Conservation (phyloP, 2,329 filamentous ascomycete species). For the Diaporthe vexans region DNA sequence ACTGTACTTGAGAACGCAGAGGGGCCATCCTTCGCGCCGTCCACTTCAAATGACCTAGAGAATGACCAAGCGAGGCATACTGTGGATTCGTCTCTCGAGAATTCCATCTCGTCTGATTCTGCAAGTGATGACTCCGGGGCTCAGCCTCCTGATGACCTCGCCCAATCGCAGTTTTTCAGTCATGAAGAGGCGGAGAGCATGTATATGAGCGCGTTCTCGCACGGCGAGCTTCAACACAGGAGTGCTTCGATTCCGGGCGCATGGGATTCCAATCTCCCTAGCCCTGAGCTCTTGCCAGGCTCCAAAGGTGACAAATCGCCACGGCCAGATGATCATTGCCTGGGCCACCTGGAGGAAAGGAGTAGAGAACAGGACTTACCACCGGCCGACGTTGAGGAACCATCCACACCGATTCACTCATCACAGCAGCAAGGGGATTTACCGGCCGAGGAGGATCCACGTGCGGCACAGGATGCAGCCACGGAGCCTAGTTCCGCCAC, state of each 20-base stretch:
- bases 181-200: constrained; percentile 88
- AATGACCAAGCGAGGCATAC: background rate
- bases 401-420: background rate
- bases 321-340: background rate
- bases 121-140: constrained; percentile 49
- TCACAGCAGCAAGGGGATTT: background rate
- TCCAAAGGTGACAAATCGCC: constrained; percentile 17
- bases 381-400: background rate
- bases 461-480: constrained; percentile 35
- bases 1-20: constrained; percentile 45
- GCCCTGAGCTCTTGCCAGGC: constrained; percentile 39
- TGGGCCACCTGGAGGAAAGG: background rate
- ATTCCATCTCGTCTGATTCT: constrained; percentile 45
- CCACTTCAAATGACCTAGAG: background rate
- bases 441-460: background rate
- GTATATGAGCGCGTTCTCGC: constrained; percentile 83
- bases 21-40: constrained; percentile 50
- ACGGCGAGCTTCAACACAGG: constrained; percentile 53
- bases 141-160: constrained; percentile 63
- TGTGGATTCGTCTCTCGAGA: constrained; percentile 7
- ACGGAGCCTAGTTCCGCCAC: constrained; percentile 41
- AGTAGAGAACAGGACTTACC: background rate
- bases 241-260: constrained; percentile 63
- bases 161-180: constrained; percentile 78
- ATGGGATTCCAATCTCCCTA: constrained; percentile 60